Percentiles rank a stretch among this genome's conserved stretches.
Conservation (phyloP, 257 asterid species). For the Solanum tacnaense region DNA sequence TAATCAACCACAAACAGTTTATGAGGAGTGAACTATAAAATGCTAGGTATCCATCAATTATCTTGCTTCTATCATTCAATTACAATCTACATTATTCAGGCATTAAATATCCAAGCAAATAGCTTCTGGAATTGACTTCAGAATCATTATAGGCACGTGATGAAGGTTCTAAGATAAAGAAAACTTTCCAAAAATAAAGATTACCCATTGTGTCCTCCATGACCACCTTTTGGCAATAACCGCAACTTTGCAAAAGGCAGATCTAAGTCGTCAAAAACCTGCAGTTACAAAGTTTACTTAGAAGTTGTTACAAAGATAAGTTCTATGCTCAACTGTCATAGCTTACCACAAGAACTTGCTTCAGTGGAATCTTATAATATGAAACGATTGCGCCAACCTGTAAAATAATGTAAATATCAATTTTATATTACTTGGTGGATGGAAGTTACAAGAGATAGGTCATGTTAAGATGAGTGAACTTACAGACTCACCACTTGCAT, state of each 20-base stretch:
- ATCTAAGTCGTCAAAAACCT: constrained; percentile 94
- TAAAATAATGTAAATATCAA: constrained; percentile 9
- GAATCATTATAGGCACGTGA: not conserved
- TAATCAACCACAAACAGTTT: not conserved
- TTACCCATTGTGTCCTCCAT: constrained; percentile 98
- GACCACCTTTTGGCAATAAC: constrained; percentile 95
- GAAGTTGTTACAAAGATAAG: not conserved
- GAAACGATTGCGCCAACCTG: constrained; percentile 92
- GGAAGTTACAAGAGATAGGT: not conserved
- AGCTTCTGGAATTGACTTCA: not conserved
- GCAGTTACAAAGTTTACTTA: constrained; percentile 3
- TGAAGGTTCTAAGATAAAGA: not conserved
- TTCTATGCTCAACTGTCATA: not conserved
- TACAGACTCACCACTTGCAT: constrained; percentile 99
- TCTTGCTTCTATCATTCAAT: not conserved
- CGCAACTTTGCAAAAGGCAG: constrained; percentile 83
- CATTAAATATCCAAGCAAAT: not conserved
- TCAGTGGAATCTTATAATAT: constrained; percentile 81
- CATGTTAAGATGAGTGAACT: constrained; percentile 37
- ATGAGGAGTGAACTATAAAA: not conserved
- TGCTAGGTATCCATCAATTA: not conserved
- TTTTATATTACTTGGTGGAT: not conserved
- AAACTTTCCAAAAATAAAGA: constrained; percentile 1
- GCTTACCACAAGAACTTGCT: constrained; percentile 90
- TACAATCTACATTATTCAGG: not conserved